Base-by-base conservation (phyloP, 2,329 filamentous ascomycete species). In the Nigrospora oryzae region DNA sequence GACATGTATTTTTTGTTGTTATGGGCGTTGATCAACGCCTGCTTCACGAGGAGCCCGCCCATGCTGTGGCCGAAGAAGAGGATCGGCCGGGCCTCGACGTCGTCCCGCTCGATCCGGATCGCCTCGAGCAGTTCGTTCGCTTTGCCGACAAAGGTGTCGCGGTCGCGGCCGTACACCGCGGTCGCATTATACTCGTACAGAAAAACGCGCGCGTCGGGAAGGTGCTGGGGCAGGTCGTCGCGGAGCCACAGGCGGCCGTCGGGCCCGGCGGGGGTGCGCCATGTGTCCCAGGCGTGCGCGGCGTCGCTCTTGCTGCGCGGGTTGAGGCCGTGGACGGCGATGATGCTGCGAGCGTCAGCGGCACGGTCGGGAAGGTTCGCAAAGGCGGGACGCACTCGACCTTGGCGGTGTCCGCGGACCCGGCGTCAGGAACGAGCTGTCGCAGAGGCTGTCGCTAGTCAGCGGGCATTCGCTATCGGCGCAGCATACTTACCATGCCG, bases 11-110 rank as follows among this genome's bases (percentile, higher is more conserved):
- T 51, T 3, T 45, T 17, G 43, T 57, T 53, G 28, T 51, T 53
- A 31, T 51, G 51, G 13, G 56, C 53, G 36, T 57, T 58, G 34
- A 60, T 51, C 23, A 60, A 37, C 2, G 56, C 57, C 43, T 59
- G 56, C 48, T 58, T 55, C 11, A 60, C 50, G n/a, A 57, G 38
- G 7, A 56, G 35, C 1, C 52, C 54, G 17, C 55, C 55, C 36
- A 56, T 34, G 36, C 53, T 54, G 44, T 57, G 55, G 3, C 49
- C 45, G 7, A 56, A 12, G 16, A 57, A 46, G 11, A 56, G 19
- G 19, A 56, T 51, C 3, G 52, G 50, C 17, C 50, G 38, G 14
- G 39, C 23, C 35, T 52, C 46, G 7, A 38, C n/a, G 5, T 45
- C 50, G 10, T 50, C 38, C 36, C 52, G 45, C 43, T 51, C 42